Conservation (phyloP, 2,329 filamentous ascomycete species). For the Sporothrix pallida region DNA sequence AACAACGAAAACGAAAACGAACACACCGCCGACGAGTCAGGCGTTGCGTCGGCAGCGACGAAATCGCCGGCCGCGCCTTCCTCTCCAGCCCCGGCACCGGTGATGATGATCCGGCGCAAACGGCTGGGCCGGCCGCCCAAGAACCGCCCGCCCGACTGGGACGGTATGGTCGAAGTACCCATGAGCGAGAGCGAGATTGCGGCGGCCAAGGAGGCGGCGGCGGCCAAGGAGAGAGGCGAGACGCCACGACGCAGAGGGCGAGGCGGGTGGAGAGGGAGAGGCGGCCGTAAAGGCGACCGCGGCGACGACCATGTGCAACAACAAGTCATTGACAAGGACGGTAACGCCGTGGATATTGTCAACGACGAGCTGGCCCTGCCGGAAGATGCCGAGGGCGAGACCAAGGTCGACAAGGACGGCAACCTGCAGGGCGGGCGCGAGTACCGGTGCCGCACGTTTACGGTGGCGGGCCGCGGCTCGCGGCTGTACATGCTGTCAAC, state of each 20-base stretch:
- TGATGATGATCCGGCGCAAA: slow-evolving; percentile 71
- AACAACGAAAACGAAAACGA: slow-evolving; percentile 46
- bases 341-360: slow-evolving; percentile 86
- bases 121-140: slow-evolving; percentile 86
- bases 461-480: slow-evolving; percentile 79
- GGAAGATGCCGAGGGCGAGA: slow-evolving; percentile 85
- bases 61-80: slow-evolving; percentile 52
- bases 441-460: slow-evolving; percentile 95
- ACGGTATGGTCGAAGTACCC: slow-evolving; percentile 64
- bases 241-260: slow-evolving; percentile 69
- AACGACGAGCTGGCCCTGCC: slow-evolving; percentile 91
- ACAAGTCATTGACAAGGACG: slow-evolving; percentile 90
- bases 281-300: slow-evolving; percentile 66
- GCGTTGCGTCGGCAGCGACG: neutral
- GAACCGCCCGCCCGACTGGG: slow-evolving; percentile 81
- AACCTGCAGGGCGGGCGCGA: slow-evolving; percentile 82
- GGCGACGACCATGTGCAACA: slow-evolving; percentile 64
- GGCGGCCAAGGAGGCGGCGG: slow-evolving; percentile 29
- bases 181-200: slow-evolving; percentile 51
- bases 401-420: slow-evolving; percentile 90
- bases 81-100: slow-evolving; percentile 54
- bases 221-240: slow-evolving; percentile 37
- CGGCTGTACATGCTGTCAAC: slow-evolving; percentile 98
- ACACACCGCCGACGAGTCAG: slow-evolving; percentile 57
- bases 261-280: slow-evolving; percentile 73